Evolutionary conservation across 2,329 filamentous ascomycete genomes (phyloP), one percentile per base, ranked within the genome.

Genomic region (Talaromyces sp.): DNA sequence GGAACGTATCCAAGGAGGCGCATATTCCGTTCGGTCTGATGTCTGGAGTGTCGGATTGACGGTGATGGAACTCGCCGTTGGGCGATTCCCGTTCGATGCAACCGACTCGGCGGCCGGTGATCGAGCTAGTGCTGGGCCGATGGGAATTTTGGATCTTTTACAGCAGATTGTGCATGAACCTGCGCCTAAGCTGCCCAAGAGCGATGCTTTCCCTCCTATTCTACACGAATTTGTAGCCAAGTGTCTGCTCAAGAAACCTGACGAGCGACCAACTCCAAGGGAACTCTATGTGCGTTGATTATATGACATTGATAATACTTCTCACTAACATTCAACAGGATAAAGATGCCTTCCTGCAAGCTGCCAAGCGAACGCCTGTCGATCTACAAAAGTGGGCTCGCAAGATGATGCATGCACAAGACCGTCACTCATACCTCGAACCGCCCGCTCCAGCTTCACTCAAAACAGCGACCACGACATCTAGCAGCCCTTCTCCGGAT

Each of bases 121-220:
- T 60, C 81, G 85, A 59, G 85, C 86, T 53, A 81, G 83, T 53
- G 82, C 82, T 31, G 85, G 85, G 1, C 94, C 94, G 1, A 92
- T 95, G 70, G 94, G 94, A 64, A 99, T 99, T 66, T 81, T 99
- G 57, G 94, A 99, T 75, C 82, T 99, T 60, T 79, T 99, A 50
- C 94, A 99, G 75, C 92, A 96, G 72, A 99, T 99, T 72, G 94
- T 99, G 22, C 89, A 97, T 70, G 94, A 99, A 74, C 91, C 92
- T 3, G 91, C 94, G 3, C 94, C 94, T 1, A 92, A 85, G 71
- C 82, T 99, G 53, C 94, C 94, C 41, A 96, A 97, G 83, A 97
- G 92, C 69, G 94, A 97, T 70, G 94, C 94, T 2, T 99, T 99
- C 80, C 94, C 94, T 0, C 84, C 86, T 28, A 97, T 97, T 63